These are phyloP conservation scores for Pseudogymnoascus sp. DNA, from an alignment of 2,329 filamentous ascomycete species.

Conservation along the genomic window DNA sequence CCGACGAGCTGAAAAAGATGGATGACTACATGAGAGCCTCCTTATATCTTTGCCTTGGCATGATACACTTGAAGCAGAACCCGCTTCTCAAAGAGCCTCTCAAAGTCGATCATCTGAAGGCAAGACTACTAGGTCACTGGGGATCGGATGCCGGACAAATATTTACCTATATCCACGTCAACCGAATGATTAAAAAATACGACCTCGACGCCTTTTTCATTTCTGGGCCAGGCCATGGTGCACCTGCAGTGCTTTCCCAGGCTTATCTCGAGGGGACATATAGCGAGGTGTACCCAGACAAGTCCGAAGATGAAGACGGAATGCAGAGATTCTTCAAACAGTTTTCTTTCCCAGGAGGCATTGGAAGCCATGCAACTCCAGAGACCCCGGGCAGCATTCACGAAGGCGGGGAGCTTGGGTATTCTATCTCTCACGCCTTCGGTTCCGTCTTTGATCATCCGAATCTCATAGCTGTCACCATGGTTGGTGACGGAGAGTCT, in stretches of 20 bases:
- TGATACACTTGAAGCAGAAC: conserved; percentile 73
- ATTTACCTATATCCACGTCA: conserved; percentile 77
- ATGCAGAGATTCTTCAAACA: conserved; percentile 73
- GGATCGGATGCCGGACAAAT: conserved; percentile 74
- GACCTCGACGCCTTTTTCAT: conserved; percentile 65
- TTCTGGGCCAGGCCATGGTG: conserved; percentile 70
- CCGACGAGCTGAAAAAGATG: conserved; percentile 60
- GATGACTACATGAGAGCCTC: conserved; percentile 68
- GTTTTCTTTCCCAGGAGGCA: conserved; percentile 74
- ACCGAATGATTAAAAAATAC: conserved; percentile 74
- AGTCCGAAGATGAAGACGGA: conserved; percentile 59
- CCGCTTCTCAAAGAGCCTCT: conserved; percentile 64
- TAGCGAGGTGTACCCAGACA: conserved; percentile 69
- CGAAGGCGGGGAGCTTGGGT: conserved; percentile 76
- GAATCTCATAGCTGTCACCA: conserved; percentile 64
- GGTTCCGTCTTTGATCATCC: conserved; percentile 70
- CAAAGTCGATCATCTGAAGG: conserved; percentile 63
- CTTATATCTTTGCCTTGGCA: conserved; percentile 67
- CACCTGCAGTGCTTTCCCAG: conserved; percentile 67
- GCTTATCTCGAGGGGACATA: conserved; percentile 72
- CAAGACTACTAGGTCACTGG: conserved; percentile 68
- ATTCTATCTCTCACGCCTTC: conserved; percentile 72
- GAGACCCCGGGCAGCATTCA: conserved; percentile 72
- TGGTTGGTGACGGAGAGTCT: conserved; percentile 75
- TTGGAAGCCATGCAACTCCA: conserved; percentile 70